Conservation (phyloP, 805 yeast genomes). For the Kazachstania africana region DNA sequence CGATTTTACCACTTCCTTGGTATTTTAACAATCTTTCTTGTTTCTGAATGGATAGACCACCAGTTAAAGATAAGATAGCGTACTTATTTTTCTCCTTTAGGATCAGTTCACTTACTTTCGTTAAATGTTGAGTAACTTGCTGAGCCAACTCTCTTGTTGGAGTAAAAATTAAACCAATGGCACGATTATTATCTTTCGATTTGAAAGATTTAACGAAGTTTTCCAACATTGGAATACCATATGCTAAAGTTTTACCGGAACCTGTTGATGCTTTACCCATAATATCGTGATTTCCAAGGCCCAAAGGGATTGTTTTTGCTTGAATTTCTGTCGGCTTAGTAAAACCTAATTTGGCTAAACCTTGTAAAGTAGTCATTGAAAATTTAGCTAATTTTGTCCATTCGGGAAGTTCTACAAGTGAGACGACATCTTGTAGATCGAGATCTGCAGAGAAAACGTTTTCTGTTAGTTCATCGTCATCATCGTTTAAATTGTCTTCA, state of each 20-base stretch:
- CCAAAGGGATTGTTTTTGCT: constrained; percentile 57
- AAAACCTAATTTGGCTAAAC: constrained; percentile 49
- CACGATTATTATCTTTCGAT: constrained; percentile 22
- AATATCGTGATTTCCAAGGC: constrained; percentile 64
- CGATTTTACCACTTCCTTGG: constrained; percentile 54
- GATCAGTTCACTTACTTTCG: constrained; percentile 29
- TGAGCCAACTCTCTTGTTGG: constrained; percentile 96
- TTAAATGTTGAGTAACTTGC: constrained; percentile 78
- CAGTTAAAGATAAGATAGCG: constrained; percentile 71
- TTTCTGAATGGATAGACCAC: constrained; percentile 89
- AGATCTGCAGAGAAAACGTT: constrained; percentile 19
- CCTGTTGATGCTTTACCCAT: constrained; percentile 97
- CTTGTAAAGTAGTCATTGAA: constrained; percentile 48
- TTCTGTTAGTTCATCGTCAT: constrained; percentile 14
- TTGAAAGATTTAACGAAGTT: constrained; percentile 26
- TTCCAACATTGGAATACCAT: constrained; percentile 85
- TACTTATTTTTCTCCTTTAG: constrained; percentile 37
- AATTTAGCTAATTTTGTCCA: constrained; percentile 39
- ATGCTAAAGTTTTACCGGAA: constrained; percentile 93
- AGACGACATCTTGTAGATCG: constrained; percentile 20
- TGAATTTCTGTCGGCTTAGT: constrained; percentile 78
- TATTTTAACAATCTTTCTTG: constrained; percentile 70
- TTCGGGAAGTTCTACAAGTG: constrained; percentile 40
- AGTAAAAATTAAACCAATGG: constrained; percentile 73
- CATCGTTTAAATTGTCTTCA: constrained; percentile 6